Evolutionary conservation across 305 asterid genomes (phyloP), one percentile per base, ranked within the genome.

Genomic region (Fraxinus nigra): DNA sequence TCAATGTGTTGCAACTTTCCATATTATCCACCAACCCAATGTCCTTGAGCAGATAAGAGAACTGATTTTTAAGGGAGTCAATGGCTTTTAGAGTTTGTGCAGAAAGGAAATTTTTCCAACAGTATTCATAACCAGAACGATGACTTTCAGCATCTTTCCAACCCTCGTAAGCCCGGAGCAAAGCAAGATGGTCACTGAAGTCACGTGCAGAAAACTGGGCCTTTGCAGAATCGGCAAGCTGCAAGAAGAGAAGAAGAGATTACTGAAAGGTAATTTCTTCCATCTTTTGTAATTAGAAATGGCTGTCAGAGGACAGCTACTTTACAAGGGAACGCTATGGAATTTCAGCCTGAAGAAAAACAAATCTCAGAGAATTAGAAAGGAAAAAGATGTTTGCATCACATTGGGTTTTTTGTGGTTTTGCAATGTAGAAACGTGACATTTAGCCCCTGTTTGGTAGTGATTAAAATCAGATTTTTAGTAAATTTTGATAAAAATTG

Each of bases 171-270:
- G 98, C 98, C 80, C 97, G 95, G 78, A 91, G 87, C 61, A 93
- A 85, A 82, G 97, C 90, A 84, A 95, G 91, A 90, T 95, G 98
- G 85, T 93, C 98, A 85, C 98, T 95, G 90, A 89, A 93, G 79
- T 88, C 94, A 82, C 93, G 93, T 24, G 92, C 93, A 81, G 98
- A 90, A 91, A 95, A 93, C 87, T 90, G 97, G 83, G 98, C 90
- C 91, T 92, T 95, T 6, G 98, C 98, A 79, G 97, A 90, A 88
- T 93, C 98, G 75, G 98, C 98, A 84, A 95, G 98, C 98, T 92
- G 93, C 87, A 86, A 85, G 51, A 88, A 74, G 80, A 59, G 78
- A 76, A 82, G 28, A 74, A 80, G 69, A 78, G 59, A 88, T 40
- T 48, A 80, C 51, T 78, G 26, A 83, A 75, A 26, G 73, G 46